Conservation (phyloP, 2,329 filamentous ascomycete genomes). For the Xylariaceae sp. region DNA sequence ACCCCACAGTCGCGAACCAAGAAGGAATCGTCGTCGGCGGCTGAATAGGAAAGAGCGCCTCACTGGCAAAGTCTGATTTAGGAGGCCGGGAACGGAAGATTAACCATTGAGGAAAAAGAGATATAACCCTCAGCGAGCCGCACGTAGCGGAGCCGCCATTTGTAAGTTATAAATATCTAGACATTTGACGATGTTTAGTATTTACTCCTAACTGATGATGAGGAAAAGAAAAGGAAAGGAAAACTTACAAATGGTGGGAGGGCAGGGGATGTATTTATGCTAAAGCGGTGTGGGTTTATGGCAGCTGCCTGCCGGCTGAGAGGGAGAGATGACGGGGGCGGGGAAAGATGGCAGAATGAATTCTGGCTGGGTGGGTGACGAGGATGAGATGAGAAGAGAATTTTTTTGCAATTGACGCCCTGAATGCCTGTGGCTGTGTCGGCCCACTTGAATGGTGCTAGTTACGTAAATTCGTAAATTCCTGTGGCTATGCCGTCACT, state of each 20-base stretch:
- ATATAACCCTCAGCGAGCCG: conserved; percentile 34
- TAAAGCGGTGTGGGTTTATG: conserved; percentile 2
- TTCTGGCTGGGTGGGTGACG: too few species aligned
- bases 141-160: conserved; percentile 30
- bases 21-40: conserved; percentile 32
- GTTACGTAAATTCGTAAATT: too few species aligned
- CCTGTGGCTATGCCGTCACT: too few species aligned
- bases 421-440: too few species aligned
- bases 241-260: conserved; percentile 7
- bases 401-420: too few species aligned
- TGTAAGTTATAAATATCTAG: conserved; percentile 26
- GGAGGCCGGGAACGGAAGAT: conserved; percentile 36
- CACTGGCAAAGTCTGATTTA: conserved; percentile 24
- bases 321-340: too few species aligned
- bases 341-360: too few species aligned
- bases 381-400: too few species aligned
- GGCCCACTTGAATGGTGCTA: too few species aligned
- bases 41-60: conserved; percentile 31
- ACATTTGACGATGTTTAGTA: conserved; percentile 34
- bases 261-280: conserved; percentile 8
- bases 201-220: conserved; percentile 35
- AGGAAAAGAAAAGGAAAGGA: conserved; percentile 25
- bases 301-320: too few species aligned
- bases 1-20: conserved; percentile 34
- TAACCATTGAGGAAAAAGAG: conserved; percentile 28